A percentile compares a stretch with the other conserved stretches of the same genome.
Conservation (phyloP, 2,329 filamentous ascomycete species). For the Oidium heveae region DNA sequence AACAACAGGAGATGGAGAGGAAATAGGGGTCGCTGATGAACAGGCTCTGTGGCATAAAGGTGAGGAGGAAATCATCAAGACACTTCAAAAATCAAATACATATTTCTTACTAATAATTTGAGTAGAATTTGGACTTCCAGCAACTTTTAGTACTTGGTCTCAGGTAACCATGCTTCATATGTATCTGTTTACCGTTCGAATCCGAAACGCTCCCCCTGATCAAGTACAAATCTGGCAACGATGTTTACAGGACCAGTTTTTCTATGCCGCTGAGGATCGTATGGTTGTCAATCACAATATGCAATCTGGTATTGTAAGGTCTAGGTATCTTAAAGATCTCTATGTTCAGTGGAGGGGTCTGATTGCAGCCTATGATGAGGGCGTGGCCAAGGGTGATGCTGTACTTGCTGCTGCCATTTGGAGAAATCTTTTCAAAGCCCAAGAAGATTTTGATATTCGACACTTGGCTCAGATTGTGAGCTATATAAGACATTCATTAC, state of each 20-base stretch:
- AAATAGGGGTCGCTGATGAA: conserved; percentile 39
- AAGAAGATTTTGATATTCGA: conserved; percentile 32
- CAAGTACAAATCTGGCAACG: conserved; percentile 46
- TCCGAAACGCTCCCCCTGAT: conserved; percentile 41
- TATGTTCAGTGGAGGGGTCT: conserved; percentile 84
- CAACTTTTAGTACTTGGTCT: conserved; percentile 88
- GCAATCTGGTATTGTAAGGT: conserved; percentile 29
- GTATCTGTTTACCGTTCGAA: conserved; percentile 65
- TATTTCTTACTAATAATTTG: conserved; percentile 1
- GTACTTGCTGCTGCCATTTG: conserved; percentile 64
- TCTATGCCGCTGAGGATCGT: conserved; percentile 62
- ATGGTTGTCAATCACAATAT: conserved; percentile 63
- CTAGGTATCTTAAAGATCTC: conserved; percentile 58
- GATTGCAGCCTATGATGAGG: conserved; percentile 65
- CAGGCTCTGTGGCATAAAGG: conserved; percentile 62
- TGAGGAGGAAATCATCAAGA: conserved; percentile 15
- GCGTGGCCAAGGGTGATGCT: conserved; percentile 49
- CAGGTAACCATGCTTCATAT: conserved; percentile 93
- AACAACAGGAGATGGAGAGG: conserved; percentile 53
- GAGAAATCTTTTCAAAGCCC: conserved; percentile 75
- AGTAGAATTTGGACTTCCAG: conserved; percentile 48
- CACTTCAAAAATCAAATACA: no score
- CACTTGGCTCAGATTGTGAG: conserved; percentile 34
- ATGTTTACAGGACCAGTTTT: conserved; percentile 86
- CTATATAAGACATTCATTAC: conserved; percentile 33